phyloP scores from a whole-genome alignment of 495 filamentous ascomycete species.

The Hypoxylon cercidicola region DNA sequence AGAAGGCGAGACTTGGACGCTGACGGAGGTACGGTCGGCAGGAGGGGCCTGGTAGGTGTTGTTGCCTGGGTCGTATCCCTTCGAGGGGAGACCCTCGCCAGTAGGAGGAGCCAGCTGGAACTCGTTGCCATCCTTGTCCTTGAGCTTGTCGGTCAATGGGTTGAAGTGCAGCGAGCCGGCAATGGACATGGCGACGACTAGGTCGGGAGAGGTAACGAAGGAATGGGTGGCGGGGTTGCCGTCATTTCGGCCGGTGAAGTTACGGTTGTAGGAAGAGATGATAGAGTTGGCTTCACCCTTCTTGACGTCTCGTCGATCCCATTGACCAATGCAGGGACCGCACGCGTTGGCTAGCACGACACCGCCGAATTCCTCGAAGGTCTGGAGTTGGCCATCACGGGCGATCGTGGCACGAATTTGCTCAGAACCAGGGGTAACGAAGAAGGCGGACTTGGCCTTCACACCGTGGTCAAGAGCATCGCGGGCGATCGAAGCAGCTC shows the following conservation, averaged over 20 bases:
- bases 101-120: slow-evolving; percentile 84
- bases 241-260: slow-evolving; percentile 99
- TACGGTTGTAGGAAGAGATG: slow-evolving; percentile 97
- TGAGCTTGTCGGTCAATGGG: slow-evolving; percentile 91
- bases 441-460: slow-evolving; percentile 93
- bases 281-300: slow-evolving; percentile 98
- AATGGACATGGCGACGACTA: slow-evolving; percentile 91
- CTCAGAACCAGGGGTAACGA: slow-evolving; percentile 96
- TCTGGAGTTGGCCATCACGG: slow-evolving; percentile 94
- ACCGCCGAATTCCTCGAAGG: slow-evolving; percentile 97
- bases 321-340: slow-evolving; percentile 83
- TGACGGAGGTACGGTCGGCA: slow-evolving; percentile 73
- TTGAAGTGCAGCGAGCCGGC: slow-evolving; percentile 96
- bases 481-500: slow-evolving; percentile 91
- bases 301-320: slow-evolving; percentile 93
- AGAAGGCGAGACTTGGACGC: slow-evolving; percentile 84
- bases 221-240: slow-evolving; percentile 98
- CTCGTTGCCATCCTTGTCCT: slow-evolving; percentile 97
- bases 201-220: slow-evolving; percentile 98
- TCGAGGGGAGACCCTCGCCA: slow-evolving; percentile 81
- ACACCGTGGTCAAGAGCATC: slow-evolving; percentile 94
- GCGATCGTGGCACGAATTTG: slow-evolving; percentile 97
- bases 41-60: slow-evolving; percentile 99
- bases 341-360: slow-evolving; percentile 97
- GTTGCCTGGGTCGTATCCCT: slow-evolving; percentile 90